Conservation (phyloP, 2,329 filamentous ascomycete species). For the Biscogniauxia marginata region DNA sequence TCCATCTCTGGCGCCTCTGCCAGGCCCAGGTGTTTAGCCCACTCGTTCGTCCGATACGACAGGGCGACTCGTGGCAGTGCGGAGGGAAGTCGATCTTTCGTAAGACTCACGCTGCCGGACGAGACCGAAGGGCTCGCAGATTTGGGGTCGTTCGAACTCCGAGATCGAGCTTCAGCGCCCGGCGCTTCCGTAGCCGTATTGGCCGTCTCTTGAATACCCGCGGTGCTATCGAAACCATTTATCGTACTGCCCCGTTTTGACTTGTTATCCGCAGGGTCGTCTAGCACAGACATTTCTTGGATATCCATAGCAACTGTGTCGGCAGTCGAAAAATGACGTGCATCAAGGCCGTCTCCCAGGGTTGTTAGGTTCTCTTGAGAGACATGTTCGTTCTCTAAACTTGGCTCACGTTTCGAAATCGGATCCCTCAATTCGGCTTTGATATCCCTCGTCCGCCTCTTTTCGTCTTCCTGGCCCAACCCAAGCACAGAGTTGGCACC, state of each 20-base stretch:
- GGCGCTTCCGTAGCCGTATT: slow-evolving; percentile 14
- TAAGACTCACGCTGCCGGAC: slow-evolving; percentile 44
- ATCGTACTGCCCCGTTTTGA: slow-evolving; percentile 24
- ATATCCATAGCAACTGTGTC: slow-evolving; percentile 32
- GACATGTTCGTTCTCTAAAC: slow-evolving; percentile 5
- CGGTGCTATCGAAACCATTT: slow-evolving; percentile 13
- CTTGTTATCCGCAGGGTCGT: slow-evolving; percentile 13
- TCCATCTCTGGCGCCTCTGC: slow-evolving; percentile 73
- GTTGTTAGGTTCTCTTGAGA: slow-evolving; percentile 10
- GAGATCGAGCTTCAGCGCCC: slow-evolving; percentile 16
- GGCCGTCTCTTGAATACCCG: slow-evolving; percentile 17
- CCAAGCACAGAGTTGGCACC: slow-evolving; percentile 36
- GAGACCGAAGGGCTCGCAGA: slow-evolving; percentile 37
- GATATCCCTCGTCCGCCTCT: slow-evolving; percentile 39
- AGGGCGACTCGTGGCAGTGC: slow-evolving; percentile 73
- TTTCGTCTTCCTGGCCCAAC: slow-evolving; percentile 22
- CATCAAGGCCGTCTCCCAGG: not conserved
- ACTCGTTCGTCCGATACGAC: slow-evolving; percentile 90
- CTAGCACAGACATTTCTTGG: slow-evolving; percentile 17
- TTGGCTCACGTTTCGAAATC: slow-evolving; percentile 3
- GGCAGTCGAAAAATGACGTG: slow-evolving; percentile 23
- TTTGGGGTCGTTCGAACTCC: slow-evolving; percentile 22
- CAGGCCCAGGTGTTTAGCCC: slow-evolving; percentile 82
- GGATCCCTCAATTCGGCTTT: slow-evolving; percentile 36
- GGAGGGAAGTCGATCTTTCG: slow-evolving; percentile 63